Evolutionary conservation across 2,329 filamentous ascomycete species (phyloP).

Genomic region (Sclerotinia spermophila): DNA sequence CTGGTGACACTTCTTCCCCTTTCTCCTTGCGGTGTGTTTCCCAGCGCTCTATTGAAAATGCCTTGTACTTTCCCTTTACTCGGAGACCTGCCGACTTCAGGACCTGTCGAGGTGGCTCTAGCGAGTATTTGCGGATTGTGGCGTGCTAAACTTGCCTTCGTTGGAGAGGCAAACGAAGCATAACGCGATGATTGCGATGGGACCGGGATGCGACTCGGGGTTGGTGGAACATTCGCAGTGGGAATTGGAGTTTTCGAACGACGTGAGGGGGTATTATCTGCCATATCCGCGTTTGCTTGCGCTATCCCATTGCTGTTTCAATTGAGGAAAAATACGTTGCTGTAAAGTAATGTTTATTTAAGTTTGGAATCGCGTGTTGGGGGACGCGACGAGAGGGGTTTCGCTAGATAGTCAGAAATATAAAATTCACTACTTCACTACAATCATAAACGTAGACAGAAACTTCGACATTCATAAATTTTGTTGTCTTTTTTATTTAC

Average conservation of each 20-base stretch:
- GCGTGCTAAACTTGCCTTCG: slow-evolving; percentile 58
- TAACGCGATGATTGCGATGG: slow-evolving; percentile 28
- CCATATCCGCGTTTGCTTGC: not conserved
- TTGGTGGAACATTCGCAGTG: slow-evolving; percentile 40
- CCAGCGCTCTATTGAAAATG: slow-evolving; percentile 31
- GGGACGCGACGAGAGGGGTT: slow-evolving; percentile 14
- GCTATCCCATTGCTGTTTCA: slow-evolving; percentile 1
- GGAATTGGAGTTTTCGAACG: slow-evolving; percentile 15
- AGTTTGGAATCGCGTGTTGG: not conserved
- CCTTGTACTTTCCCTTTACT: slow-evolving; percentile 34
- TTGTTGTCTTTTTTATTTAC: not conserved
- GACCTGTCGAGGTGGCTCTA: slow-evolving; percentile 37
- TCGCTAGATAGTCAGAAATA: not conserved
- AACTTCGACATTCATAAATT: not conserved
- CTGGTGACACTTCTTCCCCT: slow-evolving; percentile 19
- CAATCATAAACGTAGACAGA: not conserved
- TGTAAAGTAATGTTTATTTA: not conserved
- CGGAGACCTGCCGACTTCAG: slow-evolving; percentile 36
- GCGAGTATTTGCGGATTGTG: slow-evolving; percentile 57
- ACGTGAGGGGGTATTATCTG: slow-evolving; percentile 15
- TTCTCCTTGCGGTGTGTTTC: slow-evolving; percentile 22
- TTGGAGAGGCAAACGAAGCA: slow-evolving; percentile 65
- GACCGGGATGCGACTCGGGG: slow-evolving; percentile 36
- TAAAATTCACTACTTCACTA: slow-evolving; percentile 4
- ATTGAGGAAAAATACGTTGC: not conserved